These are phyloP conservation scores for Aegilops umbellulata DNA, from an alignment of 176 grass and related monocot genomes.

Conservation along the genomic window DNA sequence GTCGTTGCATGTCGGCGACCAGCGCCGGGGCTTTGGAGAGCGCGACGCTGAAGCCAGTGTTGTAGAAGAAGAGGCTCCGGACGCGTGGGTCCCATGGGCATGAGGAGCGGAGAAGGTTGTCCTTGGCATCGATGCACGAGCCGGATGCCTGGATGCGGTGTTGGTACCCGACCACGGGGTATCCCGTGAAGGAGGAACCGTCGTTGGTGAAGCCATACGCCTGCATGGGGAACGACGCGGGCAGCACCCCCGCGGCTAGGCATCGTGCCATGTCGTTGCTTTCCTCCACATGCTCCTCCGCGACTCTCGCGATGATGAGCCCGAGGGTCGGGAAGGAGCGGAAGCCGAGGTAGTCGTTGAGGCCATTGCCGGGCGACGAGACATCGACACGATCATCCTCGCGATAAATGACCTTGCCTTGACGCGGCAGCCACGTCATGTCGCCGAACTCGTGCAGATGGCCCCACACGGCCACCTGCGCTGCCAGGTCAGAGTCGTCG, in stretches of 20 bases:
- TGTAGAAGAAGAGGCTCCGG: constrained; percentile 2
- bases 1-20: constrained; percentile 31
- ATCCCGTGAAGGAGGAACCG: not conserved
- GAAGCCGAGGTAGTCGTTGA: constrained; percentile 14
- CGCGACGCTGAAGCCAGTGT: not conserved
- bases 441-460: not conserved
- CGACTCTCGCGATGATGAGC: not conserved
- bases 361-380: not conserved
- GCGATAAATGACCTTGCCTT: constrained; percentile 16
- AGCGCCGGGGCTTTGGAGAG: constrained; percentile 16
- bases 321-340: not conserved
- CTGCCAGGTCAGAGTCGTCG: not conserved
- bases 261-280: constrained; percentile 2
- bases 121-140: not conserved
- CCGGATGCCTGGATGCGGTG: constrained; percentile 31
- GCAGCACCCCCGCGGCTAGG: not conserved
- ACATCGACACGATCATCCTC: not conserved
- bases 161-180: constrained; percentile 29
- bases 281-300: not conserved
- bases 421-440: not conserved
- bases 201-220: not conserved
- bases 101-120: not conserved
- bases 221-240: not conserved
- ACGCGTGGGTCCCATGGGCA: constrained; percentile 45
- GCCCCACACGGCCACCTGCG: constrained; percentile 6